phyloP scores from a whole-genome alignment of 805 yeast genomes.

The Starmerella bombi region DNA sequence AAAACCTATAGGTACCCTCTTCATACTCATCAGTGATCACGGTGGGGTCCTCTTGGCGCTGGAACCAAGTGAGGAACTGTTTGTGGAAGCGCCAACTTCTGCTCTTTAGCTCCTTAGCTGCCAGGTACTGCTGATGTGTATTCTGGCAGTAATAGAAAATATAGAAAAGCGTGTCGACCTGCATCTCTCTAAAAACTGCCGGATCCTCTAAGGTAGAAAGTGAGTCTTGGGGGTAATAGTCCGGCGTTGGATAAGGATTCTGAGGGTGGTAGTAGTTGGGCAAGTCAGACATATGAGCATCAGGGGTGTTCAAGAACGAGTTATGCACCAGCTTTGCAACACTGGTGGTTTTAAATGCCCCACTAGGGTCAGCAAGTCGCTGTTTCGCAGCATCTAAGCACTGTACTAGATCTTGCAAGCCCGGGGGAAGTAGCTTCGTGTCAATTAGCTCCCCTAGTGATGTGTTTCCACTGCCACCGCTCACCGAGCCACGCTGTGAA shows the following conservation, averaged over 20 bases:
- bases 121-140: slow-evolving; percentile 54
- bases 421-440: slow-evolving; percentile 28
- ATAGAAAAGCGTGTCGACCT: slow-evolving; percentile 77
- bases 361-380: slow-evolving; percentile 37
- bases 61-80: slow-evolving; percentile 68
- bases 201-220: slow-evolving; percentile 39
- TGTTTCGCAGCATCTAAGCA: slow-evolving; percentile 32
- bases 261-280: slow-evolving; percentile 67
- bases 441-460: not conserved
- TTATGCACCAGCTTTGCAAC: slow-evolving; percentile 52
- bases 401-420: slow-evolving; percentile 29
- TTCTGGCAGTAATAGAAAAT: slow-evolving; percentile 80
- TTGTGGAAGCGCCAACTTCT: slow-evolving; percentile 77
- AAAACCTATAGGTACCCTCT: slow-evolving; percentile 56
- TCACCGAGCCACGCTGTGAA: not conserved
- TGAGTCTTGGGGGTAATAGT: slow-evolving; percentile 81
- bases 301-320: slow-evolving; percentile 81
- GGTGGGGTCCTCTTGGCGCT: slow-evolving; percentile 45
- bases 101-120: slow-evolving; percentile 65
- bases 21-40: slow-evolving; percentile 32
- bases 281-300: slow-evolving; percentile 76
- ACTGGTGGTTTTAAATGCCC: slow-evolving; percentile 29
- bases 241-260: slow-evolving; percentile 78
- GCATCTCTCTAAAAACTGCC: slow-evolving; percentile 53
- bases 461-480: not conserved